Evolutionary conservation across 2,329 filamentous ascomycete genomes (phyloP).

Genomic region (Drechmeria coniospora): DNA sequence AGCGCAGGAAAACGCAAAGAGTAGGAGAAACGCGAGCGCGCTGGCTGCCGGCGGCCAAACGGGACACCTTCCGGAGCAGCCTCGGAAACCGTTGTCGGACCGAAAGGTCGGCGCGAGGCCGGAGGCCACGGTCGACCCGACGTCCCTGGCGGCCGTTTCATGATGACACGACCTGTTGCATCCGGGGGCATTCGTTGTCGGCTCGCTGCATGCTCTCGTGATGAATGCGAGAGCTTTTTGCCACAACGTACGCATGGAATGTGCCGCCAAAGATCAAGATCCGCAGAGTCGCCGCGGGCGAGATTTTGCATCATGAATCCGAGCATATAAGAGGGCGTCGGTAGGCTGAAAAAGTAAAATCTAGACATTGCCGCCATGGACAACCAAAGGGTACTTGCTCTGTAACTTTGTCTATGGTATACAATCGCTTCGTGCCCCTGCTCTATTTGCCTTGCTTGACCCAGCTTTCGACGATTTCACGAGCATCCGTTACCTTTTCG

Average conservation of each 20-base stretch:
- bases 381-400: slow-evolving; percentile 15
- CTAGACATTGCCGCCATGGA: background rate
- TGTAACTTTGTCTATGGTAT: slow-evolving; percentile 20
- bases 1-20: slow-evolving; percentile 20
- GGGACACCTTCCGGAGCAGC: slow-evolving; percentile 21
- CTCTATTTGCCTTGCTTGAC: slow-evolving; percentile 72
- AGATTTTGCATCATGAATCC: too few relatives aligned
- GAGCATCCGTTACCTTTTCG: slow-evolving; percentile 60
- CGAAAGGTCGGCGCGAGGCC: slow-evolving; percentile 10
- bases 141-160: slow-evolving; percentile 9
- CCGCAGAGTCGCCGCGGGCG: too few relatives aligned
- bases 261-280: too few relatives aligned
- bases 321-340: too few relatives aligned
- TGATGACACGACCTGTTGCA: too few relatives aligned
- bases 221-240: too few relatives aligned
- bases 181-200: too few relatives aligned
- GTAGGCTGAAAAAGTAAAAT: too few relatives aligned
- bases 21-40: slow-evolving; percentile 21
- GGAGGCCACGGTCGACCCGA: slow-evolving; percentile 9
- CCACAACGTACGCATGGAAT: too few relatives aligned
- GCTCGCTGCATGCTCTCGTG: too few relatives aligned
- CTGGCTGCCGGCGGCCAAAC: slow-evolving; percentile 33
- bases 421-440: slow-evolving; percentile 15
- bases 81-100: slow-evolving; percentile 20
- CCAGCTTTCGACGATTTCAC: slow-evolving; percentile 73